Evolutionary conservation across 2,329 filamentous ascomycete species (phyloP), one percentile per base, ranked within the genome.

Genomic region (Zelopaecilomyces penicillatus): DNA sequence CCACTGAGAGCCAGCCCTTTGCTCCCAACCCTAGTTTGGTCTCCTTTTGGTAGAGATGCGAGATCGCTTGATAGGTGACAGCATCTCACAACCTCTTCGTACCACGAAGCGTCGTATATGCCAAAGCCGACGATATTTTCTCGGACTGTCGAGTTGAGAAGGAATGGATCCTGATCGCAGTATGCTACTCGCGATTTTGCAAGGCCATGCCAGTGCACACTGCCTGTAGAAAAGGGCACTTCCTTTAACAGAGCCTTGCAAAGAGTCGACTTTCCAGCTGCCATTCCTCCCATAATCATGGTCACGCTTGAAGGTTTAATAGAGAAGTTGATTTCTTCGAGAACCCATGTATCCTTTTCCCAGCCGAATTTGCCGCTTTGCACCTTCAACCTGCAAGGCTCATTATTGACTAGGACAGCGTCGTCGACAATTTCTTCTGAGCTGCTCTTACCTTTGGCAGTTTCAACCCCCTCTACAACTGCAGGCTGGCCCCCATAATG

Each of bases 1-100:
- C 69, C 69, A 34, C 68, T 71, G 1, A 73, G 50, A 5, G 57
- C 61, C 6, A 69, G 56, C 2, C 70, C 70, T 5, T 62, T 59
- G n/a, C 60, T 65, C 3, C 70, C 68, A 43, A 71, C 60, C 10
- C 61, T 47, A 0, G 65, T 68, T 4, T 58, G 45, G 42, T 65
- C 62, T 6, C 63, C 57, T 30, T 58, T 52, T 5, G 61, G 50
- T 39, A 68, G 53, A 3, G 45, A 42, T 0, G 52, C 37, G 5
- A 69, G 50, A 30, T 69, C 66, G 8, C 61, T 51, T 1, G 60
- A 54, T n/a, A 69, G 45, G 1, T 57, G 58, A 34, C 66, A 69
- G 2, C 59, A 58, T 2, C 53, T 45, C 5, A 66, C 33, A 0
- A 68, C 61, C 4, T 50, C 47, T 0, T 49, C 30, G 35, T 63